Evolutionary conservation across 2,329 filamentous ascomycete species (phyloP), one percentile per base, ranked within the genome.

Genomic region (Karstenula rhodostoma): DNA sequence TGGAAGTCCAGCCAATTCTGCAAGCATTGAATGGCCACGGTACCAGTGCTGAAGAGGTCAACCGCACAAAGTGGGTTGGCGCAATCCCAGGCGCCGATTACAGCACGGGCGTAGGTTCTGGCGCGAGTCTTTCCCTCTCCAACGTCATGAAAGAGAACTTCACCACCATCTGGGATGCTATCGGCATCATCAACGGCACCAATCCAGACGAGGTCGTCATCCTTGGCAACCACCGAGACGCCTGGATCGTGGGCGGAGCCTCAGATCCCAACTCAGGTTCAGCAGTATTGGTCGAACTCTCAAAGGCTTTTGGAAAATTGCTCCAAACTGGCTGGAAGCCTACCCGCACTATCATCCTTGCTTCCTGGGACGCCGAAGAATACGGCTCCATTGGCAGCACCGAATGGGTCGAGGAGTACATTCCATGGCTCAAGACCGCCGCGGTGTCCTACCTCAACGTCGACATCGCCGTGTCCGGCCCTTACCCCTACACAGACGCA

Each of bases 101-200:
- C 51, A 75, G 65, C 53, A 73, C 75, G 9, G 76, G 73, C n/a
- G 71, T 59, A 63, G 87, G 89, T 1, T 72, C 84, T 92, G 43
- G 84, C 86, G 74, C 74, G 1, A 69, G 65, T 1, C 66, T 79
- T 9, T 73, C 71, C n/a, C 46, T 79, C 57, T 72, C 64, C 71
- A 97, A 94, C 70, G 83, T 93, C 70, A 92, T 96, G 79, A 87
- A 93, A 48, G 95, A 96, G 72, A 87, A 88, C 15, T 94, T 86
- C 0, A 95, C 90, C 0, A 90, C 91, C 4, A 82, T 94, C 55
- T 97, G 93, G 93, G 87, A 93, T 75, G 85, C 86, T 32, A 86
- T 86, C 55, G 86, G 87, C n/a, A 81, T 93, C 25, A 88, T 93
- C 73, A 89, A 89, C 63, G 88, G 86, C 64, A 86, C 81, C 35